Percentiles rank a stretch among this genome's conserved stretches.
Conservation (phyloP, 1,284 basidiomycete genomes). For the Lentinus polychrous region DNA sequence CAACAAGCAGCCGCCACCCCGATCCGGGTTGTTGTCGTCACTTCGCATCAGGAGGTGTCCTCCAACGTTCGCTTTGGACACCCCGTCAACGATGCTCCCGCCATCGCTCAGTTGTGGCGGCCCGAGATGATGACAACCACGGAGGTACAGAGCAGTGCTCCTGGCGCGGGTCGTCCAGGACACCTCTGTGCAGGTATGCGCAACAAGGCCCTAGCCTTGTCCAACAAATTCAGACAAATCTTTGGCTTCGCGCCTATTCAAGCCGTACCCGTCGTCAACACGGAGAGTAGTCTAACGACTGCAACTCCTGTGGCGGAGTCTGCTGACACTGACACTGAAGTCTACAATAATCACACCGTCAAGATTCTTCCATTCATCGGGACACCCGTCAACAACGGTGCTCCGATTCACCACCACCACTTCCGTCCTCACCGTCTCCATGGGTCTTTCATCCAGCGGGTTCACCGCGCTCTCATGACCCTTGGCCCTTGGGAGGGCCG, state of each 20-base stretch:
- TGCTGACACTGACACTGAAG: constrained; percentile 10
- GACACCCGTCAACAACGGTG: constrained; percentile 19
- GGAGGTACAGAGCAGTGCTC: constrained; percentile 7
- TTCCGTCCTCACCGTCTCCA: constrained; percentile 24
- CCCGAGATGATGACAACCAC: constrained; percentile 7
- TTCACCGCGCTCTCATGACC: constrained; percentile 56
- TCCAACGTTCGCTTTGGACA: constrained; percentile 20
- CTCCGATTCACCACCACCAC: constrained; percentile 12
- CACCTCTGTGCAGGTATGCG: constrained; percentile 24
- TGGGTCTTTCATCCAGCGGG: constrained; percentile 45
- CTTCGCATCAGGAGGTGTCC: constrained; percentile 21
- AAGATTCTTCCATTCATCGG: constrained; percentile 31
- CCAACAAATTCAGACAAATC: constrained; percentile 41
- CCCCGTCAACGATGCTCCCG: constrained; percentile 8
- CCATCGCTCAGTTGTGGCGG: constrained; percentile 7
- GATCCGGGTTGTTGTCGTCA: constrained; percentile 29
- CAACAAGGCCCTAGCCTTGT: constrained; percentile 38
- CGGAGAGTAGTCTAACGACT: no score
- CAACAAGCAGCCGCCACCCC: constrained; percentile 29
- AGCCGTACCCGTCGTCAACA: constrained; percentile 6
- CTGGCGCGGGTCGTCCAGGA: constrained; percentile 10
- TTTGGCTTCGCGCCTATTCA: constrained; percentile 43
- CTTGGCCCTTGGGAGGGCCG: constrained; percentile 78
- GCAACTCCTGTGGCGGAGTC: neutral
- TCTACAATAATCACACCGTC: constrained; percentile 8